A percentile compares a stretch with the other conserved stretches of the same genome.
These are phyloP conservation scores for Euclidium syriacum DNA, from an alignment of 345 rosid species.

Conservation along the genomic window DNA sequence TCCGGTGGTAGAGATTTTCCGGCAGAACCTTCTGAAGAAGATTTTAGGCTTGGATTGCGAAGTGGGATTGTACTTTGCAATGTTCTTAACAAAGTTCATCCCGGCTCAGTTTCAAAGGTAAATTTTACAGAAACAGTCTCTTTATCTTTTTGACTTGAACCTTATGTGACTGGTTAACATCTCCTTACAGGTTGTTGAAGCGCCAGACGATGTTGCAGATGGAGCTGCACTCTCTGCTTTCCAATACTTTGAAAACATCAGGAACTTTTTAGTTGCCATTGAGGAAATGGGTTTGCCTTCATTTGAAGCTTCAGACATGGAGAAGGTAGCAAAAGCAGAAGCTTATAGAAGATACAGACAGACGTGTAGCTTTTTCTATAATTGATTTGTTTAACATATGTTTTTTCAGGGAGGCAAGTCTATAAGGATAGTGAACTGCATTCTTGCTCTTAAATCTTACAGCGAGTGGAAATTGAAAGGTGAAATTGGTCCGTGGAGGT, in stretches of 20 bases:
- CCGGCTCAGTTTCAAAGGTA: slow-evolving; percentile 81
- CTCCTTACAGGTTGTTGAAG: slow-evolving; percentile 63
- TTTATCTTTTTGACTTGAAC: neutral
- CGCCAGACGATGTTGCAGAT: slow-evolving; percentile 70
- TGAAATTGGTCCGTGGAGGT: slow-evolving; percentile 67
- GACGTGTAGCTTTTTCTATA: neutral
- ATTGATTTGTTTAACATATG: neutral
- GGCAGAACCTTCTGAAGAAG: slow-evolving; percentile 85
- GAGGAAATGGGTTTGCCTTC: slow-evolving; percentile 82
- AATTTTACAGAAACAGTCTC: neutral
- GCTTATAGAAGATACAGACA: neutral
- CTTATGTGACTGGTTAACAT: neutral
- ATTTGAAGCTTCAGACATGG: slow-evolving; percentile 88
- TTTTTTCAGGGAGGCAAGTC: slow-evolving; percentile 72
- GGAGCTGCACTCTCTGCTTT: slow-evolving; percentile 90
- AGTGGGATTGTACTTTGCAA: slow-evolving; percentile 88
- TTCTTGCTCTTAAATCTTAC: slow-evolving; percentile 79
- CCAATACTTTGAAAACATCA: slow-evolving; percentile 84
- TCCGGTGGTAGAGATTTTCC: slow-evolving; percentile 79
- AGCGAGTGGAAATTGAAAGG: slow-evolving; percentile 75
- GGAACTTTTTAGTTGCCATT: slow-evolving; percentile 71
- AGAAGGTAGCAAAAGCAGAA: slow-evolving; percentile 42
- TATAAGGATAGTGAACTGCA: slow-evolving; percentile 64
- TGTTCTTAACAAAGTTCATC: slow-evolving; percentile 77
- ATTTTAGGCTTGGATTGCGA: slow-evolving; percentile 81